A percentile compares a stretch with the other conserved stretches of the same genome.
phyloP scores from a whole-genome alignment of 495 filamentous ascomycete species.

The Saxophila tyrrhenica region DNA sequence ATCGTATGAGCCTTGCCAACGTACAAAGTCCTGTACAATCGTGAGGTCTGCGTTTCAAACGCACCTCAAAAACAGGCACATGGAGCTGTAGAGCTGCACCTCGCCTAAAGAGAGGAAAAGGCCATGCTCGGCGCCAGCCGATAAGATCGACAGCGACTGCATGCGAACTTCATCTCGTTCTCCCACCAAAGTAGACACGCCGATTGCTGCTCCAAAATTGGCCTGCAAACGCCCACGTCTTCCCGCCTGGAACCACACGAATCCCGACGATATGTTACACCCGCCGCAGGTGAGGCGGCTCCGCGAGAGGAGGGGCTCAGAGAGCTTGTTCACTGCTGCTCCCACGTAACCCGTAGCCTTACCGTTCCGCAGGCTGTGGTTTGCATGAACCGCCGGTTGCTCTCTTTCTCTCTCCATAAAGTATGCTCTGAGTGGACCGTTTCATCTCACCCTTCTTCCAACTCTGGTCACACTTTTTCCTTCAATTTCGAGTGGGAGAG shows the following conservation, averaged over 20 bases:
- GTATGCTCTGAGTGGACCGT: no score
- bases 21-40: no score
- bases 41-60: no score
- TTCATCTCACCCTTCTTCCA: no score
- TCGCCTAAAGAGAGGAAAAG: neutral
- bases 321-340: neutral
- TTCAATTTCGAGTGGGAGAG: no score
- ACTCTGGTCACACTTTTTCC: no score
- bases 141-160: neutral
- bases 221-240: neutral
- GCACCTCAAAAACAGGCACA: neutral
- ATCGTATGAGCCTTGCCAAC: no score
- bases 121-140: neutral
- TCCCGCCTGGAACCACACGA: neutral
- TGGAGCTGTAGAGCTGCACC: neutral
- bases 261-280: neutral
- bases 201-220: neutral
- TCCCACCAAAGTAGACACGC: neutral
- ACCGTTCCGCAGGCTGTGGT: neutral
- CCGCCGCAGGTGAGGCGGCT: neutral
- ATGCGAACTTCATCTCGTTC: neutral
- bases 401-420: no score
- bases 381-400: no score
- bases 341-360: neutral
- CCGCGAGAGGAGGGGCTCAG: neutral